Evolutionary conservation across 2,329 filamentous ascomycete species (phyloP).

Genomic region (Aureobasidium uvarum): DNA sequence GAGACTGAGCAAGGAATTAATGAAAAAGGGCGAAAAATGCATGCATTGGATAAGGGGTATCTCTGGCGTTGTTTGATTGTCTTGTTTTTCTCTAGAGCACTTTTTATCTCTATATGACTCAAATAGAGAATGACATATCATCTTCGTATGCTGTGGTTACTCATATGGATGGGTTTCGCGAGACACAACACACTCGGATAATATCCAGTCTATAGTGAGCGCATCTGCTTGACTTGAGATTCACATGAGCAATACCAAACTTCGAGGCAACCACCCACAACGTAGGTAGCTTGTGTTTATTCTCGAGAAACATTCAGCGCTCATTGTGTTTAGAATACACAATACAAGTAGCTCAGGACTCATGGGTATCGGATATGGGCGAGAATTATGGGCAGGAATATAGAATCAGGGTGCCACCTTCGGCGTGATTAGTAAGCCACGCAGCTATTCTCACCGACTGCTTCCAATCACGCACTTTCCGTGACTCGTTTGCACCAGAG

Average conservation of each 20-base stretch:
- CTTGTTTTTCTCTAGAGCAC: background rate
- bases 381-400: background rate
- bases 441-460: no score
- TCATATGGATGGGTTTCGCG: no score
- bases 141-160: background rate
- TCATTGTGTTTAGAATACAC: no score
- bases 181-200: no score
- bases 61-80: constrained; percentile 6
- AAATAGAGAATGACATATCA: background rate
- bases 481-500: no score
- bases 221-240: no score
- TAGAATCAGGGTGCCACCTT: background rate
- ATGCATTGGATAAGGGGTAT: constrained; percentile 2
- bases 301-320: no score
- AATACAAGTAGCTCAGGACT: background rate
- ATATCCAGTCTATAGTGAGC: no score
- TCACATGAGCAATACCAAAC: no score
- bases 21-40: constrained; percentile 12
- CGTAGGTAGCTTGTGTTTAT: no score
- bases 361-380: background rate
- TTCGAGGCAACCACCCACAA: no score
- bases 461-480: no score
- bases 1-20: background rate
- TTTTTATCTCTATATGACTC: background rate
- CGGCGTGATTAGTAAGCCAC: background rate